Evolutionary conservation across 2,329 filamentous ascomycete species (phyloP), one percentile per base, ranked within the genome.

Genomic region (Colletotrichum scovillei): DNA sequence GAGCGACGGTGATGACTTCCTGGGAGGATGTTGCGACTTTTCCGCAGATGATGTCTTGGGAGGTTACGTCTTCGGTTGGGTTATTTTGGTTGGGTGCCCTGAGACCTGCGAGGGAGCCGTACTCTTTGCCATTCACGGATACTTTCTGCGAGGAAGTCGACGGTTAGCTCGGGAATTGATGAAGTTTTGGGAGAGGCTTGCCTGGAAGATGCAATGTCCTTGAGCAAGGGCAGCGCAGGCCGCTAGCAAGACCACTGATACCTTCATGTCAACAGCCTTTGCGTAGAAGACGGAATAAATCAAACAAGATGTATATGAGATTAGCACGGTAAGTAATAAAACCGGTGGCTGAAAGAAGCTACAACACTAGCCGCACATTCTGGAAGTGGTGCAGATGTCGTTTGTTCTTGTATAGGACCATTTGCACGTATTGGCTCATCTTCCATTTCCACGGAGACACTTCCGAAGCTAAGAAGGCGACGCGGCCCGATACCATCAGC

Each of bases 11-110:
- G 75, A 90, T 85, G 64, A 90, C 81, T 12, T 81, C 79, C 69
- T 78, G 65, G 4, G 85, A 86, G 11, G 80, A 85, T 32, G 78
- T 80, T 19, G 84, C 84, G 12, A 83, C 80, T 63, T 80, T 80
- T 74, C 88, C 88, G 78, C 88, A 90, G 76, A 85, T 83, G 65
- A 90, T 85, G 78, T 86, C 85, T 67, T 83, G 80, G 56, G 84
- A 85, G 59, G 77, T 85, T 53, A 89, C 87, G 76, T 88, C 84
- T 62, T 85, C 84, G 24, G 90, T 85, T 2, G 88, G 88, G 76
- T 84, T 88, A 80, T 90, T 91, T 80, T 83, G 64, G 56, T 66
- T 74, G 19, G 74, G 64, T 7, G 72, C 26, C 2, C 73, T 66
- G 9, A 75, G 73, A 11, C 73, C 73, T 11, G 70, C 62, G 1